phyloP scores from a whole-genome alignment of 169 alveolate species.

The Plasmodium gaboni region DNA sequence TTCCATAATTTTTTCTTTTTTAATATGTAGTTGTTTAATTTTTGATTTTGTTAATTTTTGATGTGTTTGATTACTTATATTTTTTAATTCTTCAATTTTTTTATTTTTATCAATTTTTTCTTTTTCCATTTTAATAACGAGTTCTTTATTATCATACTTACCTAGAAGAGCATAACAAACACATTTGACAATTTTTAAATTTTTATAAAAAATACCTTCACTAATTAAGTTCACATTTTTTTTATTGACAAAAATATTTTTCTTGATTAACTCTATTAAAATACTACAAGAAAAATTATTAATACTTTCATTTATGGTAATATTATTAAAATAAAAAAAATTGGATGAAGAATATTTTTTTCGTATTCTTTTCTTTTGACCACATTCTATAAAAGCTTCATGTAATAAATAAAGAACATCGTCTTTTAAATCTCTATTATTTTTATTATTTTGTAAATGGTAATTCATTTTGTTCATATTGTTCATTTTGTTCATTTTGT shows the following conservation, averaged over 20 bases:
- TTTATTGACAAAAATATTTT: slow-evolving; percentile 28
- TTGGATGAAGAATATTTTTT: slow-evolving; percentile 29
- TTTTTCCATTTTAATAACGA: slow-evolving; percentile 15
- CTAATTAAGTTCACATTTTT: slow-evolving; percentile 29
- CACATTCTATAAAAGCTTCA: slow-evolving; percentile 50
- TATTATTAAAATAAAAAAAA: not conserved
- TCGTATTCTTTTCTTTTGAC: slow-evolving; percentile 33
- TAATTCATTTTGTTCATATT: too few species aligned
- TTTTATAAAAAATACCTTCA: slow-evolving; percentile 53
- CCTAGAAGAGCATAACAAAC: slow-evolving; percentile 32
- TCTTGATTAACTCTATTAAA: slow-evolving; percentile 32
- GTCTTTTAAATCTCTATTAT: not conserved
- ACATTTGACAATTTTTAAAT: slow-evolving; percentile 52
- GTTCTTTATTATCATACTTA: slow-evolving; percentile 34
- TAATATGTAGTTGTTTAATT: slow-evolving; percentile 25
- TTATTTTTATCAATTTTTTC: slow-evolving; percentile 26
- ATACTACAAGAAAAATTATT: slow-evolving; percentile 66
- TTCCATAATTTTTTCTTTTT: slow-evolving; percentile 44
- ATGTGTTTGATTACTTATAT: slow-evolving; percentile 49
- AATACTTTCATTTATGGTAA: slow-evolving; percentile 1
- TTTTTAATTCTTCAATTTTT: slow-evolving; percentile 17
- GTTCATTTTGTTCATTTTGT: too few species aligned
- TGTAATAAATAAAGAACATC: slow-evolving; percentile 22
- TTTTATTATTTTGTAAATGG: too few species aligned
- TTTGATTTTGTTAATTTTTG: slow-evolving; percentile 37